These are phyloP conservation scores for Cichorium intybus DNA, from an alignment of 140 eudicot species.

Conservation along the genomic window DNA sequence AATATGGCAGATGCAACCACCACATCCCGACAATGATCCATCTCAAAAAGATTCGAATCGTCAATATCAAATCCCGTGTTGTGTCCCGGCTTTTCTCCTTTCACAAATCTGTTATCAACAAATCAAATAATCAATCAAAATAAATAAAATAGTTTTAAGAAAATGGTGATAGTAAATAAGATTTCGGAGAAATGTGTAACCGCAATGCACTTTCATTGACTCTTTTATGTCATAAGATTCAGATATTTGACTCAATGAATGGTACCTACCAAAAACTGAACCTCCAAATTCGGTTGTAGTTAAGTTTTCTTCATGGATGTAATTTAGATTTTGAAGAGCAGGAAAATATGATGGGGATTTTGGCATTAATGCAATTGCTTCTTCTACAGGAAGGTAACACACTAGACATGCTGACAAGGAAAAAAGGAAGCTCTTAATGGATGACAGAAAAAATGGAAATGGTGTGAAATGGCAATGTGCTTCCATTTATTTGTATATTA, in stretches of 20 bases:
- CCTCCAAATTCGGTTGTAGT: conserved; percentile 79
- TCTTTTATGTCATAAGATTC: conserved; percentile 69
- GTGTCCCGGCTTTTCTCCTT: conserved; percentile 66
- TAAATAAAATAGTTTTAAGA: conserved; percentile 1
- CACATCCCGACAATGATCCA: conserved; percentile 67
- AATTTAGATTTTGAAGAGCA: conserved; percentile 47
- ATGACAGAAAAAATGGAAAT: not conserved
- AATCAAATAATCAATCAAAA: not conserved
- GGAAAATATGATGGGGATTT: conserved; percentile 67
- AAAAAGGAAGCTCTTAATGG: not conserved
- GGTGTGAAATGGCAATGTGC: too few species aligned
- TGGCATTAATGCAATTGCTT: conserved; percentile 68
- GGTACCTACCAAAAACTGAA: conserved; percentile 83
- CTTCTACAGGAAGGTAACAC: conserved; percentile 75
- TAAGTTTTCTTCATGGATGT: conserved; percentile 65
- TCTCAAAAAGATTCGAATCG: conserved; percentile 69
- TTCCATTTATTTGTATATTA: too few species aligned
- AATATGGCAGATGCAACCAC: conserved; percentile 90
- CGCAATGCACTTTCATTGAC: conserved; percentile 74
- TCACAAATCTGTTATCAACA: conserved; percentile 54
- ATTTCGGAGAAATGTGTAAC: conserved; percentile 42
- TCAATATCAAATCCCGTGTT: too few species aligned
- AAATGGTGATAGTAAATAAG: not conserved
- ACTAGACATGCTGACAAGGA: conserved; percentile 71
- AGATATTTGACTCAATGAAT: conserved; percentile 59